A percentile compares a stretch with the other conserved stretches of the same genome.
Evolutionary conservation across 495 filamentous ascomycete species (phyloP).

Genomic region (Aspergillus mulundensis): DNA sequence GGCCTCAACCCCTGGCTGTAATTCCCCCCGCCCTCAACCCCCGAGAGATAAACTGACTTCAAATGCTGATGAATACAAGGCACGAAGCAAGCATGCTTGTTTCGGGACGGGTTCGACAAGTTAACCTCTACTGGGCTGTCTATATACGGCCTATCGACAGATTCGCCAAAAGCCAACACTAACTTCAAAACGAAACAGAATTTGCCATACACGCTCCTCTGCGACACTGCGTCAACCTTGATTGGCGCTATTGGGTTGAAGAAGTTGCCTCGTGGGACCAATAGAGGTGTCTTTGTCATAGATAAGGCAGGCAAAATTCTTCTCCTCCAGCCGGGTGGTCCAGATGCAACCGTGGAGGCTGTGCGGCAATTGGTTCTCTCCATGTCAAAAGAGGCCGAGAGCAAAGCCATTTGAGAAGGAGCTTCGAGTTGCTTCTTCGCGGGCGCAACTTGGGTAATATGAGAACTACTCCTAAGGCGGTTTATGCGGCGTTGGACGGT

Average conservation of each 20-base stretch:
- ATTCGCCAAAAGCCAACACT: slow-evolving; percentile 84
- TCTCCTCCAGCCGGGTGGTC: slow-evolving; percentile 40
- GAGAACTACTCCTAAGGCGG: too few relatives aligned
- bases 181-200: slow-evolving; percentile 86
- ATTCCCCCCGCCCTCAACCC: too few relatives aligned
- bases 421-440: too few relatives aligned
- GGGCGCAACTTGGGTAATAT: too few relatives aligned
- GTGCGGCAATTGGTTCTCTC: slow-evolving; percentile 34
- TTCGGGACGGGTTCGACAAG: slow-evolving; percentile 74
- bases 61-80: slow-evolving; percentile 43
- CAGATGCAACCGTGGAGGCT: slow-evolving; percentile 47
- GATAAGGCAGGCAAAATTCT: slow-evolving; percentile 60
- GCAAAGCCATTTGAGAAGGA: neutral
- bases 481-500: too few relatives aligned
- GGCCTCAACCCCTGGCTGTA: slow-evolving; percentile 93
- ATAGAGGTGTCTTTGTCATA: slow-evolving; percentile 80
- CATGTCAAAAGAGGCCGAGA: neutral
- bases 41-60: too few relatives aligned
- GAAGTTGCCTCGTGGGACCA: slow-evolving; percentile 71
- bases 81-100: slow-evolving; percentile 88
- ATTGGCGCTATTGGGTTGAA: slow-evolving; percentile 73
- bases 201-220: slow-evolving; percentile 84
- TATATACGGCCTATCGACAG: slow-evolving; percentile 84
- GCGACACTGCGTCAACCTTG: slow-evolving; percentile 68
- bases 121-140: slow-evolving; percentile 76